Percentiles rank a stretch among this genome's conserved stretches.
phyloP scores from a whole-genome alignment of 306 rosid genomes.

The Parietaria judaica region DNA sequence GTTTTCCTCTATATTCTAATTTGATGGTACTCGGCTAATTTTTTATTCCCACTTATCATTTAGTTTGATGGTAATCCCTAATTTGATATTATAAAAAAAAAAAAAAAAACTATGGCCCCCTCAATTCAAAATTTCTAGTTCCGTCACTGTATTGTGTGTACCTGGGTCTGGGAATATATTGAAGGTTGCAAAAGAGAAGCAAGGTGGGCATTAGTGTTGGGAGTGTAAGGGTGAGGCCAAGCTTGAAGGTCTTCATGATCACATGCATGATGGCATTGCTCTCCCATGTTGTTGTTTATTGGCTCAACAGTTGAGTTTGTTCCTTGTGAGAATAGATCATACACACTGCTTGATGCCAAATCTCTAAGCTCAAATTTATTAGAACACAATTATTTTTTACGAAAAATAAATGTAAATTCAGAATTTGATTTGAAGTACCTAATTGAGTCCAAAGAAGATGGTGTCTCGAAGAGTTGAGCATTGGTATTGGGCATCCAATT shows the following conservation, averaged over 20 bases:
- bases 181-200: not conserved
- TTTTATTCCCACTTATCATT: too few relatives aligned
- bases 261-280: slow-evolving; percentile 28
- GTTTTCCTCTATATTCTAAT: too few relatives aligned
- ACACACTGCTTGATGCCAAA: slow-evolving; percentile 35
- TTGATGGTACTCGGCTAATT: too few relatives aligned
- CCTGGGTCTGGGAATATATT: slow-evolving; percentile 31
- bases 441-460: slow-evolving; percentile 46
- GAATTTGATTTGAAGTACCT: slow-evolving; percentile 24
- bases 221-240: slow-evolving; percentile 32
- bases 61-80: too few relatives aligned
- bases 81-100: too few relatives aligned
- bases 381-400: too few relatives aligned
- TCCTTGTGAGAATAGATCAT: slow-evolving; percentile 62
- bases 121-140: too few relatives aligned
- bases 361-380: slow-evolving; percentile 23
- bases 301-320: slow-evolving; percentile 40
- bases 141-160: too few relatives aligned
- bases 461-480: slow-evolving; percentile 39
- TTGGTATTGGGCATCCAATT: slow-evolving; percentile 55
- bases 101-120: too few relatives aligned
- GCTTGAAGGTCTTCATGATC: slow-evolving; percentile 17
- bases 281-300: slow-evolving; percentile 12
- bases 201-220: not conserved
- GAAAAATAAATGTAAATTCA: too few relatives aligned